A percentile compares a stretch with the other conserved stretches of the same genome.
phyloP scores from a whole-genome alignment of 169 alveolate genomes.

The Cryptosporidium tyzzeri region DNA sequence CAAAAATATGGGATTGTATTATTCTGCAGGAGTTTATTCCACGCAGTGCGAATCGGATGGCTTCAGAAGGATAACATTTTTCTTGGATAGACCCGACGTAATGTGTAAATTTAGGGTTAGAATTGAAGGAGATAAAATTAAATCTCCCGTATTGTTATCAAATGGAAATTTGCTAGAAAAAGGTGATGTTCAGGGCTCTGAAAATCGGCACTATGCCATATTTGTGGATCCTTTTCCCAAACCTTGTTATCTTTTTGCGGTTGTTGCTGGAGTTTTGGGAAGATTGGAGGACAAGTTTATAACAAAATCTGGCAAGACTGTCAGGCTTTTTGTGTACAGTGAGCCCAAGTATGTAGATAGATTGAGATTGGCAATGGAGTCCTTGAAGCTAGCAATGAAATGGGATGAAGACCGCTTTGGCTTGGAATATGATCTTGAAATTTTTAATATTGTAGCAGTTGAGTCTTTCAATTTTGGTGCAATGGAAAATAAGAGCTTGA shows the following conservation, averaged over 20 bases:
- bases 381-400: constrained; percentile 90
- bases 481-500: constrained; percentile 93
- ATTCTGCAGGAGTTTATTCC: constrained; percentile 86
- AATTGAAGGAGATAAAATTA: constrained; percentile 87
- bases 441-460: constrained; percentile 90
- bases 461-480: constrained; percentile 93
- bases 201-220: constrained; percentile 84
- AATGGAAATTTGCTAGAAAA: constrained; percentile 87
- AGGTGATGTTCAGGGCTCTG: constrained; percentile 82
- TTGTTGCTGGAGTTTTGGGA: constrained; percentile 91
- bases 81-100: constrained; percentile 93
- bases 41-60: constrained; percentile 95
- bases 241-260: constrained; percentile 93
- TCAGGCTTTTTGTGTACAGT: constrained; percentile 84
- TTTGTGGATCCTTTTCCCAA: constrained; percentile 92
- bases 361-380: constrained; percentile 89
- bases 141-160: constrained; percentile 89
- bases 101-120: constrained; percentile 87
- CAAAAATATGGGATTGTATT: constrained; percentile 87
- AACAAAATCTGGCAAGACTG: constrained; percentile 85
- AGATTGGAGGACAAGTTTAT: constrained; percentile 82
- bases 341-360: constrained; percentile 86
- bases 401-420: constrained; percentile 93
- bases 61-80: constrained; percentile 89
- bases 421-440: constrained; percentile 90